phyloP scores from a whole-genome alignment of 2,329 filamentous ascomycete genomes.

The Nannizziopsis arthrosporioides region DNA sequence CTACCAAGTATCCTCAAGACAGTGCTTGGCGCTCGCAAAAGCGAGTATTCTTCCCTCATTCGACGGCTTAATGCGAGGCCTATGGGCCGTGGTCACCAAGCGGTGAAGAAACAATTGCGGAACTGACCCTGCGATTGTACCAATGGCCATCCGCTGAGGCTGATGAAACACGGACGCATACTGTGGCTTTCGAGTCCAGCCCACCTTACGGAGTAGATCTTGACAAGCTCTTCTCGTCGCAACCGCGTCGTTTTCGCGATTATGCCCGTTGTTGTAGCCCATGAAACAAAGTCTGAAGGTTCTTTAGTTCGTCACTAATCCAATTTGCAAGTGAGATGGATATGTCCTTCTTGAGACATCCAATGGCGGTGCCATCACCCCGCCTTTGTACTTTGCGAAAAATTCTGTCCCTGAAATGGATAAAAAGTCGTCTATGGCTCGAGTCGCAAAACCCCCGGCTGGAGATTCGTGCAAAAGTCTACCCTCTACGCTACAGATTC shows the following conservation, averaged over 20 bases:
- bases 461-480: no score
- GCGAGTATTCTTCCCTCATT: slow-evolving; percentile 4
- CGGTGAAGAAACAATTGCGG: slow-evolving; percentile 7
- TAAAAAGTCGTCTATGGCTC: no score
- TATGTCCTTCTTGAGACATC: not conserved
- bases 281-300: not conserved
- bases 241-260: slow-evolving; percentile 9
- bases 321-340: not conserved
- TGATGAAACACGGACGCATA: slow-evolving; percentile 4
- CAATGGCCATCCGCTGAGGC: slow-evolving; percentile 1
- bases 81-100: slow-evolving; percentile 2
- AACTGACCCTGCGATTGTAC: not conserved
- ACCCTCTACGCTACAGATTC: no score
- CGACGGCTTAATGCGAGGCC: not conserved
- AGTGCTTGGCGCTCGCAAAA: not conserved
- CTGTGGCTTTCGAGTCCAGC: slow-evolving; percentile 2
- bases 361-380: not conserved
- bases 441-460: no score
- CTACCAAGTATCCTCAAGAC: not conserved
- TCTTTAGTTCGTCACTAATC: not conserved
- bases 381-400: not conserved
- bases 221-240: slow-evolving; percentile 1
- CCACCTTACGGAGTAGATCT: slow-evolving; percentile 7
- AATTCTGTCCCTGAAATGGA: no score
- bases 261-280: not conserved